A percentile compares a stretch with the other conserved stretches of the same genome.
Evolutionary conservation across 169 alveolate genomes (phyloP).

Genomic region (Cryptosporidium tyzzeri): DNA sequence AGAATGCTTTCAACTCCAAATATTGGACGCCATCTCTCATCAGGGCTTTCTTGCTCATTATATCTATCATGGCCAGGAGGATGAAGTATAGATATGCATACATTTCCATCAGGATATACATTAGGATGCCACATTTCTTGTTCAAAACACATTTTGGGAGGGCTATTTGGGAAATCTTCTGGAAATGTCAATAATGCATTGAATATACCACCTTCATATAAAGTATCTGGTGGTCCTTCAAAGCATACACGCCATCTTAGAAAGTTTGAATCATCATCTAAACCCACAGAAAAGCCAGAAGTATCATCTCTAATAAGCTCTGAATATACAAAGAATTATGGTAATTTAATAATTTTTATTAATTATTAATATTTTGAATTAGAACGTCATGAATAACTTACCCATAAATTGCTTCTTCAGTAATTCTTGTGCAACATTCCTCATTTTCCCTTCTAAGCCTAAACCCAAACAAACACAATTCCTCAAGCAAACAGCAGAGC

Average conservation of each 20-base stretch:
- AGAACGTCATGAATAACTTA: slow-evolving; percentile 20
- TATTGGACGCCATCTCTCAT: slow-evolving; percentile 98
- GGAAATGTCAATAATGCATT: slow-evolving; percentile 95
- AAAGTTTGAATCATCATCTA: slow-evolving; percentile 92
- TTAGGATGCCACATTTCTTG: slow-evolving; percentile 99
- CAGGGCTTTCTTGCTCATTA: slow-evolving; percentile 96
- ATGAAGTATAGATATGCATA: slow-evolving; percentile 97
- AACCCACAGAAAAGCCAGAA: slow-evolving; percentile 94
- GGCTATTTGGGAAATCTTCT: slow-evolving; percentile 96
- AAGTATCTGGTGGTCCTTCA: slow-evolving; percentile 96
- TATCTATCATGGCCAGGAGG: slow-evolving; percentile 95
- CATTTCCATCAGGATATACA: slow-evolving; percentile 94
- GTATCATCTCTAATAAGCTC: slow-evolving; percentile 88
- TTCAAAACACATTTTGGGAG: slow-evolving; percentile 97
- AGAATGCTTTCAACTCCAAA: slow-evolving; percentile 96
- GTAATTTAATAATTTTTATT: background rate
- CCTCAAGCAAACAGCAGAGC: background rate
- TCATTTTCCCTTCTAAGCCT: slow-evolving; percentile 74
- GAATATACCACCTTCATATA: slow-evolving; percentile 97
- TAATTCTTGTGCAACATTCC: slow-evolving; percentile 85
- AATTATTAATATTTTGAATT: background rate
- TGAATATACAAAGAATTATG: slow-evolving; percentile 40
- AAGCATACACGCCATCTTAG: slow-evolving; percentile 95
- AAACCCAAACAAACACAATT: slow-evolving; percentile 29
- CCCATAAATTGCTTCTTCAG: slow-evolving; percentile 86